Evolutionary conservation across 2,329 filamentous ascomycete genomes (phyloP).

Genomic region (Aspergillus pseudoviridinutans): DNA sequence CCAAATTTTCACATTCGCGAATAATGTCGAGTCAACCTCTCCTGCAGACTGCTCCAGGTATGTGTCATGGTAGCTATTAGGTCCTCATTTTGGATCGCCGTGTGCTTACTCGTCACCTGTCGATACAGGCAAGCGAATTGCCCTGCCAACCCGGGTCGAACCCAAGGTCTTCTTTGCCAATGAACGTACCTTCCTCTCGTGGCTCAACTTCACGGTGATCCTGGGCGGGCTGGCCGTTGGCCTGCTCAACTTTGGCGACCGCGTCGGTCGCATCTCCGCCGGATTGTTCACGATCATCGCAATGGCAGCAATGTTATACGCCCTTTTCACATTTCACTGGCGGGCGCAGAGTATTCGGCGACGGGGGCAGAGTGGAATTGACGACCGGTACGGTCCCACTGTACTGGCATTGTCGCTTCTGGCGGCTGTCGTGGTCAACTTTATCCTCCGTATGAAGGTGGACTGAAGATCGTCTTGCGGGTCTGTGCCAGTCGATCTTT

Average conservation of each 20-base stretch:
- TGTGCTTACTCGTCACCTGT: conserved; percentile 5
- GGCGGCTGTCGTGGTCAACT: conserved; percentile 91
- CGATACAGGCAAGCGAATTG: conserved; percentile 85
- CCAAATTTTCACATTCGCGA: conserved; percentile 4
- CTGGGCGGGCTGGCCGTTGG: conserved; percentile 94
- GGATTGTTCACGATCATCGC: conserved; percentile 92
- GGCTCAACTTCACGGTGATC: conserved; percentile 99
- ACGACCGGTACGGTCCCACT: conserved; percentile 91
- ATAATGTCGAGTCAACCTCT: conserved; percentile 95
- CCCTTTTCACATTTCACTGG: conserved; percentile 95
- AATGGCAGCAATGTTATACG: conserved; percentile 93
- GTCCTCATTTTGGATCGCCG: background rate
- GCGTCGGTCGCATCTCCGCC: conserved; percentile 87
- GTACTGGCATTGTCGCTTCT: conserved; percentile 82
- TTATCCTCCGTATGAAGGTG: conserved; percentile 64
- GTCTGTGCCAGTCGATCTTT: background rate
- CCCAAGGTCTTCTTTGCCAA: conserved; percentile 99
- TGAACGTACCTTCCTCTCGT: conserved; percentile 97
- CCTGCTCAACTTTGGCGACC: conserved; percentile 96
- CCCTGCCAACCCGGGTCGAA: conserved; percentile 94
- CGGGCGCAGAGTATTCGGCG: conserved; percentile 86
- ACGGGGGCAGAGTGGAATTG: conserved; percentile 90
- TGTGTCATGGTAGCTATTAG: conserved; percentile 21
- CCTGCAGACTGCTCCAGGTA: conserved; percentile 89
- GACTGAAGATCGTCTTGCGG: background rate